Percentiles rank a stretch among this genome's conserved stretches.
phyloP scores from a whole-genome alignment of 2,329 filamentous ascomycete genomes.

The Pyricularia grisea region DNA sequence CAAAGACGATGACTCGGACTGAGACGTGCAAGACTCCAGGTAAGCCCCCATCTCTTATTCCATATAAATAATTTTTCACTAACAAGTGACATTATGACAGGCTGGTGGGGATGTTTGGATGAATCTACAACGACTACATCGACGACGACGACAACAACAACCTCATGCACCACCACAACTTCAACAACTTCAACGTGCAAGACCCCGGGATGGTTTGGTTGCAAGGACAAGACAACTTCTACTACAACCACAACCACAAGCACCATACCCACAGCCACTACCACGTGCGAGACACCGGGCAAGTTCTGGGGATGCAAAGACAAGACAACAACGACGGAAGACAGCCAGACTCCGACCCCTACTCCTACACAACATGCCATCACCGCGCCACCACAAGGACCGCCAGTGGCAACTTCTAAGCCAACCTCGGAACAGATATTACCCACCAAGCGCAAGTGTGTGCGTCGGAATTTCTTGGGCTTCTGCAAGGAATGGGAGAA shows the following conservation, averaged over 20 bases:
- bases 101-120: constrained; percentile 81
- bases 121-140: constrained; percentile 44
- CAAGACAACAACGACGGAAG: constrained; percentile 4
- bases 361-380: constrained; percentile 15
- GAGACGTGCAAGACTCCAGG: constrained; percentile 76
- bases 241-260: constrained; percentile 13
- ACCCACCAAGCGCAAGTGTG: constrained; percentile 20
- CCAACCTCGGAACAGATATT: constrained; percentile 14
- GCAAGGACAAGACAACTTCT: constrained; percentile 40
- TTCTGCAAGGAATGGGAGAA: constrained; percentile 28
- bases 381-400: constrained; percentile 20
- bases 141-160: constrained; percentile 30
- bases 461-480: constrained; percentile 29
- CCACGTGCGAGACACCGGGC: constrained; percentile 13
- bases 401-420: constrained; percentile 12
- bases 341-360: constrained; percentile 8
- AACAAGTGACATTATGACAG: constrained; percentile 21
- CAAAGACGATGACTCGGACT: constrained; percentile 61
- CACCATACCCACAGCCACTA: constrained; percentile 14
- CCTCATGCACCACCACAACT: constrained; percentile 31
- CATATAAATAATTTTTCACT: constrained; percentile 2
- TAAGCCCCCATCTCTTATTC: background rate
- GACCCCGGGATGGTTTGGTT: constrained; percentile 59
- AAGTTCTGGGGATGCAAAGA: constrained; percentile 15
- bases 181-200: constrained; percentile 47